A percentile compares a stretch with the other conserved stretches of the same genome.
These are phyloP conservation scores for Cryptosporidium baileyi DNA, from an alignment of 169 alveolate genomes.

Conservation along the genomic window DNA sequence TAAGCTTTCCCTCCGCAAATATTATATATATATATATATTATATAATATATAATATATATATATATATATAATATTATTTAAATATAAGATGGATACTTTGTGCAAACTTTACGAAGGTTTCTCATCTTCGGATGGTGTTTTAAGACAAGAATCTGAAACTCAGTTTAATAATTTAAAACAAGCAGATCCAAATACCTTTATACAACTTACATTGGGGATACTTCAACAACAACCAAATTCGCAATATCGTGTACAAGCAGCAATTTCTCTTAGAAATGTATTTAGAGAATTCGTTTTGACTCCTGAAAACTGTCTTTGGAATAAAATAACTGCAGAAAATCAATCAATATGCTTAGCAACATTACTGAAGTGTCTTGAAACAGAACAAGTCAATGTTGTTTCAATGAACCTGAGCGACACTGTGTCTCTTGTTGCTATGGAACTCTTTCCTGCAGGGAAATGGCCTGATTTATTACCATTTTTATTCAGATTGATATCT, in stretches of 20 bases:
- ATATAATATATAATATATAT: no score
- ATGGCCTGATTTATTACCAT: slow-evolving; percentile 63
- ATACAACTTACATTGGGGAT: slow-evolving; percentile 41
- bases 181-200: slow-evolving; percentile 64
- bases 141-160: slow-evolving; percentile 64
- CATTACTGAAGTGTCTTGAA: slow-evolving; percentile 50
- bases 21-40: no score
- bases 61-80: no score
- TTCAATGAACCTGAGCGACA: slow-evolving; percentile 53
- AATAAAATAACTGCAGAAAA: slow-evolving; percentile 45
- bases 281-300: slow-evolving; percentile 52
- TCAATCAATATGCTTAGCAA: slow-evolving; percentile 19
- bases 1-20: no score
- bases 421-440: slow-evolving; percentile 67
- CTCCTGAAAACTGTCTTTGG: slow-evolving; percentile 62
- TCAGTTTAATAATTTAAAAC: slow-evolving; percentile 52
- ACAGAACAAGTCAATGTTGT: slow-evolving; percentile 66
- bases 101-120: slow-evolving; percentile 63
- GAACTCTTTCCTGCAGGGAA: slow-evolving; percentile 50
- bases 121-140: slow-evolving; percentile 59
- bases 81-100: slow-evolving; percentile 58
- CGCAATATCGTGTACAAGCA: slow-evolving; percentile 66
- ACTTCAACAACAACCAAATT: slow-evolving; percentile 61
- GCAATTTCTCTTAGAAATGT: slow-evolving; percentile 62
- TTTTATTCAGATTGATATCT: slow-evolving; percentile 44